Base-by-base conservation (phyloP, 1,284 basidiomycete species). In the Peniophora sp. region DNA sequence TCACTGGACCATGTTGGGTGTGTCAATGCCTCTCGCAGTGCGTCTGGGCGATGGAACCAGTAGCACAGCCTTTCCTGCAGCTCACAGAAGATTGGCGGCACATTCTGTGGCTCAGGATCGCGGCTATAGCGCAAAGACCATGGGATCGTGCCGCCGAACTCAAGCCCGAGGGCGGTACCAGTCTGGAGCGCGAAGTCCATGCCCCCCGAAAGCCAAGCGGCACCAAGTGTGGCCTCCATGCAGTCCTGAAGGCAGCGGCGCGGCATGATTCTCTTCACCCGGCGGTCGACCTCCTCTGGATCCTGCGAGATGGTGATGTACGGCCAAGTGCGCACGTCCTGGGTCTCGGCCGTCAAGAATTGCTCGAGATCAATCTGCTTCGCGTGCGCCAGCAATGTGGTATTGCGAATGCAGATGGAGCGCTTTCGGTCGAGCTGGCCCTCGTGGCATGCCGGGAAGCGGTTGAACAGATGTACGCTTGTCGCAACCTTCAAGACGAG, bases 141-240 rank as follows among this genome's bases (percentile, higher is more conserved):
- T 1, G 82, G 81, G 11, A 73, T 59, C 3, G 72, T 58, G 0
- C 86, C 85, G 3, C 90, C 90, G 60, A 91, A 81, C 45, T 80
- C 77, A 27, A 93, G 63, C 0, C 82, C 81, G 19, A 93, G 67
- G 3, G 74, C 70, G 1, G 72, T 73, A 9, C 89, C 89, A 5
- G 79, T 67, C n/a, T 67, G 71, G 48, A 93, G 66, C 1, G 85
- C 80, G 70, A 81, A 77, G 16, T 73, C 63, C 32, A 92, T 77
- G 0, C 89, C 88, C 10, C 86, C 88, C 6, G 78, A 73, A 9
- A 82, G 56, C 59, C 83, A 91, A 34, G 79, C 76, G 1, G 87
- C 89, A 10, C 89, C 91, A 1, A 93, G 68, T 2, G 80, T 73
- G 1, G 91, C 85, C 63, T 94, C 91, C 79, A 91, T 86, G 58